phyloP scores from a whole-genome alignment of 148 eudicot genomes.

The Nepenthes mirabilis region DNA sequence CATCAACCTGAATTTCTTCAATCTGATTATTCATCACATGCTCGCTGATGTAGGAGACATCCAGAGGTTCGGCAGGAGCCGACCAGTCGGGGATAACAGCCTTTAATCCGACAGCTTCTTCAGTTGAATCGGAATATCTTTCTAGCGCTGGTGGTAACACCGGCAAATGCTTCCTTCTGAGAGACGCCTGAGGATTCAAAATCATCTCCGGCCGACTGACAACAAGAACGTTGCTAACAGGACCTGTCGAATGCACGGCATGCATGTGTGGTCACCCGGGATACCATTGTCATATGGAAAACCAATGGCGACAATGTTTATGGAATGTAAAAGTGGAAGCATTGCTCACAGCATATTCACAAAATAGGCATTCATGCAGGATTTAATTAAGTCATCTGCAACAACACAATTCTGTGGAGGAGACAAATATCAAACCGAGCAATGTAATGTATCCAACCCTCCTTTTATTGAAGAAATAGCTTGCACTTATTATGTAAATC shows the following conservation, averaged over 20 bases:
- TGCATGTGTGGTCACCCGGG: too few species aligned
- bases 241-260: conserved; percentile 29
- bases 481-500: too few species aligned
- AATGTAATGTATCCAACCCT: too few species aligned
- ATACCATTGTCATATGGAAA: too few species aligned
- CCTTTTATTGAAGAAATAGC: too few species aligned
- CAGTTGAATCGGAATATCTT: conserved; percentile 44
- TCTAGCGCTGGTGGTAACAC: conserved; percentile 61
- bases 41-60: conserved; percentile 34
- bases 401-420: too few species aligned
- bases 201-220: conserved; percentile 31
- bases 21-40: conserved; percentile 65
- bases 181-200: conserved; percentile 25
- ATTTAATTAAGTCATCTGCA: too few species aligned
- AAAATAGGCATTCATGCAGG: too few species aligned
- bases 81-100: conserved; percentile 24
- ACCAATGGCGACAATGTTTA: too few species aligned
- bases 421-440: too few species aligned
- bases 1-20: conserved; percentile 58
- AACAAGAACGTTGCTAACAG: conserved; percentile 66
- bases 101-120: conserved; percentile 41
- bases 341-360: too few species aligned
- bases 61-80: conserved; percentile 16
- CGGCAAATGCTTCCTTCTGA: conserved; percentile 28
- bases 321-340: too few species aligned